phyloP scores from a whole-genome alignment of 2,329 filamentous ascomycete species.

The Graphilbum fragrans region DNA sequence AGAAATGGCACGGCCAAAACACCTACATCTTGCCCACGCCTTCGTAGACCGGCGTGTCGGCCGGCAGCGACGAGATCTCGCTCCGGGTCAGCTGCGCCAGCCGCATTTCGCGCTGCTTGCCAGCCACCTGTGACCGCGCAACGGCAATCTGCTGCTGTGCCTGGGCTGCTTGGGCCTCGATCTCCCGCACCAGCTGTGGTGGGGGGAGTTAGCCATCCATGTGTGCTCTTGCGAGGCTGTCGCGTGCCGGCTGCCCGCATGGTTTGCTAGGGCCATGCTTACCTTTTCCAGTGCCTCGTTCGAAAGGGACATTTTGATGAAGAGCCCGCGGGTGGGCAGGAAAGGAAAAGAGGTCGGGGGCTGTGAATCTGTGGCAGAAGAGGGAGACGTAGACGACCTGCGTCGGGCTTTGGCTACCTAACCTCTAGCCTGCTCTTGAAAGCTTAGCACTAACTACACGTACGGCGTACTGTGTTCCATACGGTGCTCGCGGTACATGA shows the following conservation, averaged over 20 bases:
- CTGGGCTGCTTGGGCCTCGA: slow-evolving; percentile 76
- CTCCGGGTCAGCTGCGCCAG: slow-evolving; percentile 77
- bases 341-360: too few species aligned
- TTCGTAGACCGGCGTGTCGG: slow-evolving; percentile 76
- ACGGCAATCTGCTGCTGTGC: slow-evolving; percentile 88
- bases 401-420: too few species aligned
- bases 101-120: slow-evolving; percentile 80
- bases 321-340: not conserved
- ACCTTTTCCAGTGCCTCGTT: slow-evolving; percentile 94
- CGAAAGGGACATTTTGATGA: slow-evolving; percentile 60
- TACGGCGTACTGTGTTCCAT: too few species aligned
- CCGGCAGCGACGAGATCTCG: slow-evolving; percentile 67
- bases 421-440: too few species aligned
- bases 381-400: too few species aligned
- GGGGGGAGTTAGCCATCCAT: not conserved
- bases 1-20: not conserved
- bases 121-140: slow-evolving; percentile 70
- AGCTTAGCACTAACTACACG: too few species aligned
- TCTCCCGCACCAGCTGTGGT: slow-evolving; percentile 74
- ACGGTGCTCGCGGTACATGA: too few species aligned
- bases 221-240: too few species aligned
- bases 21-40: slow-evolving; percentile 93
- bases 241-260: not conserved
- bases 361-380: too few species aligned
- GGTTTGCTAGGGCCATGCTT: too few species aligned